Evolutionary conservation across 176 grass and related monocot species (phyloP).

Genomic region (Oryza brachyantha): DNA sequence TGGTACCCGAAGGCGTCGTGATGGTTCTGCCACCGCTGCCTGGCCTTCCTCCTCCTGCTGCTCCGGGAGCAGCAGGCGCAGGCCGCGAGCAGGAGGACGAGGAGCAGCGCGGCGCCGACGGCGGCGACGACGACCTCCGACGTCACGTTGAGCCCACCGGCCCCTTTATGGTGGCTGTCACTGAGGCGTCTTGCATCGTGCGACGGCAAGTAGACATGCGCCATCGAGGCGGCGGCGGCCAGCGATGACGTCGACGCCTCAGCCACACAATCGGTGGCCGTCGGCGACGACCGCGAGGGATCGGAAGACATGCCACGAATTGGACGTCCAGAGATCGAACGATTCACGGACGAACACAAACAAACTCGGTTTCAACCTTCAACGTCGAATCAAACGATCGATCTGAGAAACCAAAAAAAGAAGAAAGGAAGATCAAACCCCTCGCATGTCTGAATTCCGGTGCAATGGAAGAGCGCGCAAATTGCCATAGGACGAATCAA

Average conservation of each 20-base stretch:
- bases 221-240: background rate
- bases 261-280: background rate
- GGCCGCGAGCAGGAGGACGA: conserved; percentile 17
- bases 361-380: background rate
- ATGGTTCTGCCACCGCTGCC: background rate
- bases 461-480: background rate
- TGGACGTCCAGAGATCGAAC: background rate
- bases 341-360: background rate
- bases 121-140: background rate
- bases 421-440: too few species aligned
- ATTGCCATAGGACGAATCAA: background rate
- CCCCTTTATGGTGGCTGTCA: background rate
- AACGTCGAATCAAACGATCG: background rate
- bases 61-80: conserved; percentile 31
- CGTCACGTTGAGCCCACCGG: background rate
- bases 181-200: conserved; percentile 2
- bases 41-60: conserved; percentile 1
- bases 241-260: background rate
- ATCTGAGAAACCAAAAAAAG: background rate
- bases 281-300: background rate
- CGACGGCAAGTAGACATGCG: background rate
- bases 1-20: conserved; percentile 40
- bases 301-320: background rate
- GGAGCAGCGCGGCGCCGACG: conserved; percentile 17
- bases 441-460: background rate